Conservation (phyloP, 768 basidiomycete genomes). For the Boletus coccyginus region DNA sequence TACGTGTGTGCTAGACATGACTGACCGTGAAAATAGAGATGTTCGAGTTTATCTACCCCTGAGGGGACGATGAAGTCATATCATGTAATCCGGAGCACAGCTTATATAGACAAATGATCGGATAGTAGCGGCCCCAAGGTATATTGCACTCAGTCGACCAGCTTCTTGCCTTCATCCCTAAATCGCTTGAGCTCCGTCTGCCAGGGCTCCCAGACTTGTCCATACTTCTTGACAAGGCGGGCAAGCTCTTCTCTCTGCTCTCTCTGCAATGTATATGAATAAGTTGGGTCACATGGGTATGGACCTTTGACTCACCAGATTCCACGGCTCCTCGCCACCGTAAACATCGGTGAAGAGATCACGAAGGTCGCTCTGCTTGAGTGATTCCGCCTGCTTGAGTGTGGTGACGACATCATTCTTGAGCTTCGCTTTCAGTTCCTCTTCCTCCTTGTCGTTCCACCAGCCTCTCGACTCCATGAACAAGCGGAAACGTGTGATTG, state of each 20-base stretch:
- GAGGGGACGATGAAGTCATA: constrained; percentile 12
- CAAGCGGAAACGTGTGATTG: constrained; percentile 77
- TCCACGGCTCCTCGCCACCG: constrained; percentile 81
- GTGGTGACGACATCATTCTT: constrained; percentile 74
- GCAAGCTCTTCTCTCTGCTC: constrained; percentile 83
- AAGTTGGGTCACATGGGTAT: background rate
- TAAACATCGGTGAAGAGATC: constrained; percentile 88
- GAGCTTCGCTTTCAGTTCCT: constrained; percentile 60
- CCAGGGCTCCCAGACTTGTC: constrained; percentile 86
- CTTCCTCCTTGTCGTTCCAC: constrained; percentile 81
- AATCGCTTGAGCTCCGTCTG: constrained; percentile 73
- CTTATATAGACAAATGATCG: too few relatives aligned
- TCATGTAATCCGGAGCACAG: background rate
- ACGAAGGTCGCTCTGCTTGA: constrained; percentile 67
- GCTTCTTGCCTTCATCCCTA: constrained; percentile 66
- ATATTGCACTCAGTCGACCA: constrained; percentile 32
- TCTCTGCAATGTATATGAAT: constrained; percentile 41
- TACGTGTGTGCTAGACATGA: constrained; percentile 11
- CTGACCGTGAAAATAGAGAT: background rate
- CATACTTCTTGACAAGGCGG: constrained; percentile 78
- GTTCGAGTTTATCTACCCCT: background rate
- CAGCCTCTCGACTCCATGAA: constrained; percentile 82
- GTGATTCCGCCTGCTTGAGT: constrained; percentile 72
- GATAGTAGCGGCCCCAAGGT: background rate
- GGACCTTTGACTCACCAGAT: constrained; percentile 56